Evolutionary conservation across 768 basidiomycete species (phyloP).

Genomic region (Termitomyces sp.): DNA sequence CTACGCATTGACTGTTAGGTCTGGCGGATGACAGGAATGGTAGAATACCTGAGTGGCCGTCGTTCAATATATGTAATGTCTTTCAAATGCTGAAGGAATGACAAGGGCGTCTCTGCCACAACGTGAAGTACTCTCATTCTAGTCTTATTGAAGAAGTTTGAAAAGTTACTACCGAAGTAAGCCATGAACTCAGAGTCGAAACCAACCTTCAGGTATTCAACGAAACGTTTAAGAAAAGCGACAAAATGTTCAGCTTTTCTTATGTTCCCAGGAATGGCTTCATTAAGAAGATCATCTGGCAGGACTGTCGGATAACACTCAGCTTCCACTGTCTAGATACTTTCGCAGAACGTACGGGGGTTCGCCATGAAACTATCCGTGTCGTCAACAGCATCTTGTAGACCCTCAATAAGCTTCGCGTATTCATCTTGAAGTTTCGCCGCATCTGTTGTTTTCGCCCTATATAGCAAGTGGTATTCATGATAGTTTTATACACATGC

Average conservation of each 20-base stretch:
- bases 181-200: neutral
- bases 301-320: conserved; percentile 49
- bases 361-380: conserved; percentile 88
- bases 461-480: conserved; percentile 24
- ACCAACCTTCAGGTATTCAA: conserved; percentile 92
- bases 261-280: conserved; percentile 97
- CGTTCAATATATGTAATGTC: conserved; percentile 98
- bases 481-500: neutral
- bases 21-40: neutral
- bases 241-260: conserved; percentile 99
- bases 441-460: conserved; percentile 92
- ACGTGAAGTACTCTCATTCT: conserved; percentile 99
- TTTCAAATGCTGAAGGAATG: conserved; percentile 96
- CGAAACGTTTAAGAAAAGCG: conserved; percentile 95
- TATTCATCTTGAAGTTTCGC: conserved; percentile 96
- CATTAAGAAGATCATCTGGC: conserved; percentile 90
- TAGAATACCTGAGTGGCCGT: conserved; percentile 75
- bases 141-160: conserved; percentile 55
- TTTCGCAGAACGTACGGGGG: conserved; percentile 52
- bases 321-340: neutral
- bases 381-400: conserved; percentile 73
- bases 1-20: conserved; percentile 32
- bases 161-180: neutral
- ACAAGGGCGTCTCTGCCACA: conserved; percentile 95
- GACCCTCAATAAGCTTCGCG: conserved; percentile 87